phyloP scores from a whole-genome alignment of 768 basidiomycete species.

The Austroboletus eburneus region DNA sequence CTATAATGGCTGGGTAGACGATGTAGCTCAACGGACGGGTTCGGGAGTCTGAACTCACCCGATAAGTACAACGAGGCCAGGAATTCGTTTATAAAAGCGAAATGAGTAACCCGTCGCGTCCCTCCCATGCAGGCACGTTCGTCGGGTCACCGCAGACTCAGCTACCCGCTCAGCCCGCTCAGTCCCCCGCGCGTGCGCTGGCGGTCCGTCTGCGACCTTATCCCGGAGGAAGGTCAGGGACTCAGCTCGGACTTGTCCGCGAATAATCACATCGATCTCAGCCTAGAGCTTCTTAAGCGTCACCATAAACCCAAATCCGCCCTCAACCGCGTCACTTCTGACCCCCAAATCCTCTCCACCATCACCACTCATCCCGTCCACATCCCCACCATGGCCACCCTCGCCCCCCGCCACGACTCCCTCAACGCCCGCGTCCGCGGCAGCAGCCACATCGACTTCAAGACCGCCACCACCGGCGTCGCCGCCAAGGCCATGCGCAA shows the following conservation, averaged over 20 bases:
- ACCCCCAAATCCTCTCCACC: constrained; percentile 56
- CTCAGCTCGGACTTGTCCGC: constrained; percentile 33
- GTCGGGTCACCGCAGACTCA: constrained; percentile 21
- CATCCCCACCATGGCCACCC: constrained; percentile 53
- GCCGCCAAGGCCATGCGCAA: constrained; percentile 97
- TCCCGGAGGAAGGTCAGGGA: constrained; percentile 27
- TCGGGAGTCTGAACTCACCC: constrained; percentile 12
- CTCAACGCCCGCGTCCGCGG: constrained; percentile 72
- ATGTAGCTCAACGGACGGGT: too few relatives aligned
- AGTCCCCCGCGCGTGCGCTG: constrained; percentile 12
- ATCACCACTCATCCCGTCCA: constrained; percentile 59
- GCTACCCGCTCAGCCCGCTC: constrained; percentile 12
- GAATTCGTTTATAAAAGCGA: constrained; percentile 33
- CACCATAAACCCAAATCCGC: constrained; percentile 54
- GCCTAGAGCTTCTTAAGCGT: constrained; percentile 49
- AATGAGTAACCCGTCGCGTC: not conserved
- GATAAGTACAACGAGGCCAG: constrained; percentile 26
- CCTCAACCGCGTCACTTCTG: constrained; percentile 43
- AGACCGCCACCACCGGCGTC: constrained; percentile 94
- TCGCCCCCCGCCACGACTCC: constrained; percentile 61
- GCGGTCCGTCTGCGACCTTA: constrained; percentile 29
- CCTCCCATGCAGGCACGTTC: constrained; percentile 33
- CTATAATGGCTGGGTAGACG: too few relatives aligned
- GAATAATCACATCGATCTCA: constrained; percentile 31
- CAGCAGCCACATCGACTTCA: constrained; percentile 87